Evolutionary conservation across 2,329 filamentous ascomycete species (phyloP).

Genomic region (Lecanicillium sp.): DNA sequence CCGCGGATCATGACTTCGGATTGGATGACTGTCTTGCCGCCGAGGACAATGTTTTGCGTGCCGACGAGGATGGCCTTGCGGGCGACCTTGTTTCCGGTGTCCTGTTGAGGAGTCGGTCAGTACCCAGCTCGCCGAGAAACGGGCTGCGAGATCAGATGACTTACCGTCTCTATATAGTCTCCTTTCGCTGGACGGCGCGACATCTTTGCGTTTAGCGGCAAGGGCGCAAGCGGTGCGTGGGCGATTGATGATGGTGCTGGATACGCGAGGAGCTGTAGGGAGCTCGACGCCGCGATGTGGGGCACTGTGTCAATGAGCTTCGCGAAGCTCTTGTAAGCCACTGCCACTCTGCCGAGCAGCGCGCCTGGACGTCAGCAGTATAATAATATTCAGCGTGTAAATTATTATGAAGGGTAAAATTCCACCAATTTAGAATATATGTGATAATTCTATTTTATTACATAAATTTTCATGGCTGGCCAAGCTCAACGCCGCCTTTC

Average conservation of each 20-base stretch:
- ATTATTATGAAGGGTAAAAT: too few species aligned
- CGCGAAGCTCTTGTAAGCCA: background rate
- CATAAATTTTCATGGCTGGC: too few species aligned
- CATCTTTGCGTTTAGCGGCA: conserved; percentile 49
- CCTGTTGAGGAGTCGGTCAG: conserved; percentile 42
- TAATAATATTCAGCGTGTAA: too few species aligned
- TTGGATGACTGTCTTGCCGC: conserved; percentile 92
- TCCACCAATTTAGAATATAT: too few species aligned
- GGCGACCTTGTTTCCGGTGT: conserved; percentile 97
- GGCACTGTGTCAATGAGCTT: background rate
- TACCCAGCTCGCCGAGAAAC: background rate
- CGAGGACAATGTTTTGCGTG: conserved; percentile 95
- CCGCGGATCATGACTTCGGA: conserved; percentile 90
- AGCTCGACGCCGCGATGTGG: background rate
- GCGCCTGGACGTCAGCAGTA: too few species aligned
- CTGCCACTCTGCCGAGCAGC: too few species aligned
- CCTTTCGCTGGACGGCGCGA: conserved; percentile 72
- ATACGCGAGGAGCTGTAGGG: background rate
- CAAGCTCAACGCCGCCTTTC: too few species aligned
- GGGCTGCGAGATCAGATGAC: conserved; percentile 13
- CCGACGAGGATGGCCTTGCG: conserved; percentile 86
- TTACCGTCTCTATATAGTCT: conserved; percentile 94
- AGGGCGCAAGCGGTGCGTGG: too few species aligned
- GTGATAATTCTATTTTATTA: too few species aligned
- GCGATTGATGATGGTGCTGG: background rate